Percentiles rank a stretch among this genome's conserved stretches.
Conservation (phyloP, 805 yeast species). For the Candida nonsorbophila region DNA sequence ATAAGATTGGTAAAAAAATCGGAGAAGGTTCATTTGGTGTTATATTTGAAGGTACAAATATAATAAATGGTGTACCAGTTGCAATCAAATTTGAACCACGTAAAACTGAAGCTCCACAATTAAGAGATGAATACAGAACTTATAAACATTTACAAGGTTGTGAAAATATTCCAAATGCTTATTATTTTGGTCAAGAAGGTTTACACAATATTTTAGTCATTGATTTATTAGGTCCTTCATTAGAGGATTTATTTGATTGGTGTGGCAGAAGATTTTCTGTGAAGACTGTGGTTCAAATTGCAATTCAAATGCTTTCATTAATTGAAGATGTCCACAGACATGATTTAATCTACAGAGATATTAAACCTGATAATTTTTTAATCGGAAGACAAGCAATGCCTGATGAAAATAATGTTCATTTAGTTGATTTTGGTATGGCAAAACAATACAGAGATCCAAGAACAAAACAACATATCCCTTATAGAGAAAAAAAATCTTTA, state of each 20-base stretch:
- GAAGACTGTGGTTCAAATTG: conserved; percentile 89
- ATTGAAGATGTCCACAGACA: conserved; percentile 85
- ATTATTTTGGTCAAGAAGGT: conserved; percentile 98
- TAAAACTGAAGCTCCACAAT: conserved; percentile 95
- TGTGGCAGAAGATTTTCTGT: conserved; percentile 86
- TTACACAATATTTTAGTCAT: conserved; percentile 92
- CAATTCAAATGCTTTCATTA: conserved; percentile 88
- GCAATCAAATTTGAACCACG: conserved; percentile 97
- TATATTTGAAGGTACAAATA: conserved; percentile 90
- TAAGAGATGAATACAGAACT: conserved; percentile 94
- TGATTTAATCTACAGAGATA: conserved; percentile 91
- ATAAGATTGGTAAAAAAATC: conserved; percentile 93
- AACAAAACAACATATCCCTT: conserved; percentile 93
- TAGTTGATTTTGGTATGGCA: conserved; percentile 98
- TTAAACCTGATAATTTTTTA: conserved; percentile 94
- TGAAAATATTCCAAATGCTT: conserved; percentile 90
- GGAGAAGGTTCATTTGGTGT: conserved; percentile 99
- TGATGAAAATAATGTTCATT: conserved; percentile 78
- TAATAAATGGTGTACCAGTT: conserved; percentile 86
- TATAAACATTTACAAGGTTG: conserved; percentile 81
- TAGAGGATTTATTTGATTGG: conserved; percentile 97
- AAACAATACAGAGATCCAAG: conserved; percentile 96
- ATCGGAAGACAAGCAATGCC: conserved; percentile 85
- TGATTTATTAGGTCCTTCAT: conserved; percentile 90
- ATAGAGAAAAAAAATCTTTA: conserved; percentile 89